phyloP scores from a whole-genome alignment of 108 stramenopile genomes.

The Pseudonitzschia pungens region DNA sequence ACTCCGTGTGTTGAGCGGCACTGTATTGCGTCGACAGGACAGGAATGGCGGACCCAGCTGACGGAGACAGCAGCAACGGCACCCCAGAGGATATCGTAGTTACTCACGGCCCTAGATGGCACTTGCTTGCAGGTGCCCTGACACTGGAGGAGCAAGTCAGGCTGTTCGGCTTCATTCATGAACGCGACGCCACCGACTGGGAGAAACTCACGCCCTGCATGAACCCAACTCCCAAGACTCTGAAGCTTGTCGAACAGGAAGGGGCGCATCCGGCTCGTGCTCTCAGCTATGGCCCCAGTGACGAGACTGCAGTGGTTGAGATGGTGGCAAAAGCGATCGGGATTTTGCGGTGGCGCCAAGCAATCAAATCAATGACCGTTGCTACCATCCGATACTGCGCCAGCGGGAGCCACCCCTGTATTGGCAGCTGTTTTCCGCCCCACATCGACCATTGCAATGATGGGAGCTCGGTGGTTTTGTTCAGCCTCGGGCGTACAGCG shows the following conservation, averaged over 20 bases:
- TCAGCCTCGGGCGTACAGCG: conserved; percentile 1
- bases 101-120: not conserved
- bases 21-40: not conserved
- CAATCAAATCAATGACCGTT: conserved; percentile 1
- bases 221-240: not conserved
- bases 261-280: not conserved
- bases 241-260: not conserved
- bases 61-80: not conserved
- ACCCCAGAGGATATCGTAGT: not conserved
- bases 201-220: not conserved
- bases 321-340: not conserved
- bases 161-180: conserved; percentile 1
- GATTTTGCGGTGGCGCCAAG: not conserved
- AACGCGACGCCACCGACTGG: not conserved
- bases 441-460: conserved; percentile 3
- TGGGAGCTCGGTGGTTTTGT: conserved; percentile 1
- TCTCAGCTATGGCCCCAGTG: not conserved
- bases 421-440: conserved; percentile 1
- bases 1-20: too few species aligned
- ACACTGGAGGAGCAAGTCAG: conserved; percentile 3
- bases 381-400: conserved; percentile 1
- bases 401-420: not conserved
- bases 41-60: not conserved
- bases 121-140: not conserved
- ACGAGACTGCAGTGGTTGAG: conserved; percentile 3